These are phyloP conservation scores for Trichoderma endophyticum DNA, from an alignment of 2,329 filamentous ascomycete species.

Conservation along the genomic window DNA sequence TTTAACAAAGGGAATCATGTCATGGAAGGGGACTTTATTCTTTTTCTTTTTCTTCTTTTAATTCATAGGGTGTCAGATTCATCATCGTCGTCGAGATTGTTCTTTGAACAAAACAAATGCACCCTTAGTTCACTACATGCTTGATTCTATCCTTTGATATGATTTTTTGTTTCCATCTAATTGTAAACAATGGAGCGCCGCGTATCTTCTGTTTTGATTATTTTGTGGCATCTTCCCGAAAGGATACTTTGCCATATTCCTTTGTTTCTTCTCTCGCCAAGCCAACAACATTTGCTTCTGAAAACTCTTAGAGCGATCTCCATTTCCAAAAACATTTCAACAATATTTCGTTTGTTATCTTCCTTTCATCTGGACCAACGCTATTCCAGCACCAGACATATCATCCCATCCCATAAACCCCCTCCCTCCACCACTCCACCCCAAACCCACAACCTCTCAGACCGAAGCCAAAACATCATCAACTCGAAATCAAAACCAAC, in stretches of 20 bases:
- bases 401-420: not conserved
- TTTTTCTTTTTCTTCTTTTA: not conserved
- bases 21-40: not conserved
- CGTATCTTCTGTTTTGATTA: not conserved
- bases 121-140: not conserved
- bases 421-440: not conserved
- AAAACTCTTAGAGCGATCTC: fast-evolving
- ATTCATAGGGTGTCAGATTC: not conserved
- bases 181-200: not conserved
- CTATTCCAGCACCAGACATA: not conserved
- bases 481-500: not conserved
- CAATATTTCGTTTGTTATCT: fast-evolving
- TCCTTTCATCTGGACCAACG: not conserved
- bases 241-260: not conserved
- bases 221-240: not conserved
- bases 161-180: not conserved
- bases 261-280: not conserved
- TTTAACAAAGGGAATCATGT: not conserved
- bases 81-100: not conserved
- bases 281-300: not conserved
- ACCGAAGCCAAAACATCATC: not conserved
- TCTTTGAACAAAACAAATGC: not conserved
- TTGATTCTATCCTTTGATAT: not conserved
- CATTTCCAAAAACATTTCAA: not conserved
- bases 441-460: not conserved